phyloP scores from a whole-genome alignment of 352 stramenopile species.

The Phytophthora pini region DNA sequence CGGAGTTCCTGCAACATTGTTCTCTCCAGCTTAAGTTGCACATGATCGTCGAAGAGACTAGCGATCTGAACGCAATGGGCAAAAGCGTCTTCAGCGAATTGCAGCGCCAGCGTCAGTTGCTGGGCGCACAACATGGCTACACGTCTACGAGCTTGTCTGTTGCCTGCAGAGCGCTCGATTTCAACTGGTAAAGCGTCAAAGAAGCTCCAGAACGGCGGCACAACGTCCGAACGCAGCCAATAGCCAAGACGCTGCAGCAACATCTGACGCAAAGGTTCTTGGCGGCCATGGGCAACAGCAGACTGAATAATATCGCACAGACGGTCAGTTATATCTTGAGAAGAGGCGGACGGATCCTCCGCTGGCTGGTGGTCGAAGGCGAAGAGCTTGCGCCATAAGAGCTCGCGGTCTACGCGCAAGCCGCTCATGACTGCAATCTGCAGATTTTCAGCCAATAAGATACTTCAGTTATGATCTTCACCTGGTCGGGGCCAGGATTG shows the following conservation, averaged over 20 bases:
- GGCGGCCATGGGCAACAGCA: constrained; percentile 34
- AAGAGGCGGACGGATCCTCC: constrained; percentile 2
- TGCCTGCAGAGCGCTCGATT: constrained; percentile 16
- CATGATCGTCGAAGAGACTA: constrained; percentile 57
- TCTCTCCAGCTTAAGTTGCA: constrained; percentile 10
- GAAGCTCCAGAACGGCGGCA: constrained; percentile 71
- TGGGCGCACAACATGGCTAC: constrained; percentile 61
- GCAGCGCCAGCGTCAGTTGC: constrained; percentile 72
- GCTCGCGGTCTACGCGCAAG: constrained; percentile 63
- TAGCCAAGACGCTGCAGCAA: constrained; percentile 66
- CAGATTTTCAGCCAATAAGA: not conserved
- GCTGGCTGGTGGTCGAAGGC: constrained; percentile 50
- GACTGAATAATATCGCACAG: constrained; percentile 46
- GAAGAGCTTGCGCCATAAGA: constrained; percentile 78
- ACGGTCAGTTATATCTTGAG: constrained; percentile 25
- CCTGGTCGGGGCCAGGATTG: too few relatives aligned
- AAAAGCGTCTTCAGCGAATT: constrained; percentile 78
- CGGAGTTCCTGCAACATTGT: constrained; percentile 62
- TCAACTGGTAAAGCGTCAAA: constrained; percentile 39
- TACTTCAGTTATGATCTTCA: too few relatives aligned
- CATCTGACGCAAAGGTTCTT: constrained; percentile 64
- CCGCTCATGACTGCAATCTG: constrained; percentile 17
- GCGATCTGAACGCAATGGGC: constrained; percentile 69
- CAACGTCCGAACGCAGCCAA: constrained; percentile 70
- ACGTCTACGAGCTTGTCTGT: constrained; percentile 33